These are phyloP conservation scores for Hylodesmum podocarpum DNA, from an alignment of 306 rosid genomes.

Conservation along the genomic window DNA sequence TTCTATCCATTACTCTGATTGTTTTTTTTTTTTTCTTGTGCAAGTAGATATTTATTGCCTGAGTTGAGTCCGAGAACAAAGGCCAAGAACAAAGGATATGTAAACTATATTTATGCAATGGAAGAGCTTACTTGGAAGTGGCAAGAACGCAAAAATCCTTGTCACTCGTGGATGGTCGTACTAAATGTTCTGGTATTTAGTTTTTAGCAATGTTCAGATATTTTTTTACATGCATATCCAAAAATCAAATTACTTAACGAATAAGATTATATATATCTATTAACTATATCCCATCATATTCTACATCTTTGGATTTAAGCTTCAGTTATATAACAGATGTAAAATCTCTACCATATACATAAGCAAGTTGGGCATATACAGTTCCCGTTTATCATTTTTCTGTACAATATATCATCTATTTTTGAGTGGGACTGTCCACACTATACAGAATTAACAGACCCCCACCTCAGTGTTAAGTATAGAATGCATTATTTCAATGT, in stretches of 20 bases:
- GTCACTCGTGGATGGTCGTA: not conserved
- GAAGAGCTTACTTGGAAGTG: not conserved
- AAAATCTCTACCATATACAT: not conserved
- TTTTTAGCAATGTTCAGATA: not conserved
- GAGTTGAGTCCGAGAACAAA: not conserved
- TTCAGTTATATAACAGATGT: not conserved
- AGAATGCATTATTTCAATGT: slow-evolving; percentile 20
- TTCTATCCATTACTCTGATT: not conserved
- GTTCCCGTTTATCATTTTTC: not conserved
- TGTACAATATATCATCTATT: not conserved
- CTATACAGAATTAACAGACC: not conserved
- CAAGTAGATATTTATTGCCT: not conserved
- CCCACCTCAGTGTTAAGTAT: slow-evolving; percentile 13
- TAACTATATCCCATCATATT: no score
- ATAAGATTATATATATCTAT: no score
- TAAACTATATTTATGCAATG: not conserved
- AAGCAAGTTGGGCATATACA: not conserved
- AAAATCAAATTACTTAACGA: no score
- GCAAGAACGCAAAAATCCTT: not conserved
- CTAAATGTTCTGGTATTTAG: not conserved
- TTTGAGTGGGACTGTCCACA: not conserved
- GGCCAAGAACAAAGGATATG: not conserved
- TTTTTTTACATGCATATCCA: no score
- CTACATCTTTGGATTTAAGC: not conserved
- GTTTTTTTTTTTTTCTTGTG: not conserved